Base-by-base conservation (phyloP, 768 basidiomycete species). In the Auricularia heimuer region DNA sequence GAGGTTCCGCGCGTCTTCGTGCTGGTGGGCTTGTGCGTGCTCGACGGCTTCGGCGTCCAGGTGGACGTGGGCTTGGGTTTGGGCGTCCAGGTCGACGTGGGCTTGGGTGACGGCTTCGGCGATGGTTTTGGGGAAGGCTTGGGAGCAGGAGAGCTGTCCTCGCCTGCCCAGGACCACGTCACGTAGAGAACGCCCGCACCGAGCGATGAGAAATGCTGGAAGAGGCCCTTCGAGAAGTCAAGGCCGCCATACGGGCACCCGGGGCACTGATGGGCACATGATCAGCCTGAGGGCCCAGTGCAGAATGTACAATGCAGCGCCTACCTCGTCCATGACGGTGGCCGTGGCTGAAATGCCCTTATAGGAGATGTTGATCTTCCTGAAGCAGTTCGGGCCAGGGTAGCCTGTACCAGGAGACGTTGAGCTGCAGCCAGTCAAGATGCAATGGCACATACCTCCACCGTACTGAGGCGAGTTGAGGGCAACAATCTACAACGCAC, bases 201-300 rank as follows among this genome's bases (percentile, higher is more conserved):
- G 58, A 77, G 69, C 21, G 69, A 8, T 3, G 81, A 83, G 70
- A 92, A 89, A 78, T 76, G 82, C 35, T 74, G 65, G 75, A 93
- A 92, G 60, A 92, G 79, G 63, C 85, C 85, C 14, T 74, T 70
- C 34, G 85, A 85, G 64, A 92, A 77, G 75, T 93, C 91, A 34
- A 92, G 81, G 51, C 83, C 89, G 34, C 79, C 81, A 39, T 72
- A 80, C 33, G 83, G 83, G 71, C 90, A 92, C 21, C 80, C 82
- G 56, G 84, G 83, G 72, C 89, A 90, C 83, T 88, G 67, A 6
- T 24, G 51, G 39, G 34, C 37, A 21, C 39, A 62, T 45, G 63
- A 21, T 54, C 37, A 67, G 63, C 63, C 8, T 42, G 7, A 42
- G 39, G 7, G 7, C 12, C 7, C 8, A 8, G 39, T 14, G 39